phyloP scores from a whole-genome alignment of 371 early-diverging fungal genomes.

The Rhizomucor pusillus region DNA sequence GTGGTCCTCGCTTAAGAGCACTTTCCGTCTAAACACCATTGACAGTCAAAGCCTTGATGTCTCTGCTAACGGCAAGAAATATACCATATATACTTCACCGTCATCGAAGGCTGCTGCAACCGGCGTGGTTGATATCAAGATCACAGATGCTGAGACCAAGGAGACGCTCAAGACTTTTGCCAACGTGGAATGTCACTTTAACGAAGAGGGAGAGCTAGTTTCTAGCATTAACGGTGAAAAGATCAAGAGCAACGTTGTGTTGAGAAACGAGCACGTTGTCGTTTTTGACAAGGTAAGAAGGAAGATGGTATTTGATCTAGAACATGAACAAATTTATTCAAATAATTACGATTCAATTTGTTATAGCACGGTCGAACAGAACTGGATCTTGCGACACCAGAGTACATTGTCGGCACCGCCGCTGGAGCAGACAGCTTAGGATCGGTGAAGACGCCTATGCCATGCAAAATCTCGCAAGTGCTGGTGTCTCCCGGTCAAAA shows the following conservation, averaged over 20 bases:
- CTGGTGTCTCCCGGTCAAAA: conserved; percentile 76
- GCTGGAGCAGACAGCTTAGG: conserved; percentile 56
- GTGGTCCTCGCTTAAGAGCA: conserved; percentile 51
- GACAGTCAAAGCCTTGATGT: conserved; percentile 41
- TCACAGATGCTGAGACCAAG: conserved; percentile 18
- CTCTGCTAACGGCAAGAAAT: conserved; percentile 21
- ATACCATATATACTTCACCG: conserved; percentile 26
- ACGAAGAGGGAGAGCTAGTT: conserved; percentile 46
- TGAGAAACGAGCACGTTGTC: conserved; percentile 57
- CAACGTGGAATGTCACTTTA: conserved; percentile 25
- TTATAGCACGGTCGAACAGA: conserved; percentile 52
- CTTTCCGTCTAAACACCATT: conserved; percentile 57
- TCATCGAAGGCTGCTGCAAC: conserved; percentile 9
- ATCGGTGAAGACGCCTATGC: conserved; percentile 91
- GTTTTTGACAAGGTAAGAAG: conserved; percentile 58
- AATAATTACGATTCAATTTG: neutral
- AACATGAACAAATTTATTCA: too few relatives aligned
- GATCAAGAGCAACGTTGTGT: conserved; percentile 59
- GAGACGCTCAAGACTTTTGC: conserved; percentile 25
- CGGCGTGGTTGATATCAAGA: conserved; percentile 24
- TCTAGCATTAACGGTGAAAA: conserved; percentile 59
- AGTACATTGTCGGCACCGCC: conserved; percentile 46
- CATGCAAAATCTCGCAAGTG: conserved; percentile 92
- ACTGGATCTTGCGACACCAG: conserved; percentile 62
- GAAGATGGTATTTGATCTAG: neutral